Conservation (phyloP, 2,329 filamentous ascomycete species). For the Colletotrichum chlorophyti region DNA sequence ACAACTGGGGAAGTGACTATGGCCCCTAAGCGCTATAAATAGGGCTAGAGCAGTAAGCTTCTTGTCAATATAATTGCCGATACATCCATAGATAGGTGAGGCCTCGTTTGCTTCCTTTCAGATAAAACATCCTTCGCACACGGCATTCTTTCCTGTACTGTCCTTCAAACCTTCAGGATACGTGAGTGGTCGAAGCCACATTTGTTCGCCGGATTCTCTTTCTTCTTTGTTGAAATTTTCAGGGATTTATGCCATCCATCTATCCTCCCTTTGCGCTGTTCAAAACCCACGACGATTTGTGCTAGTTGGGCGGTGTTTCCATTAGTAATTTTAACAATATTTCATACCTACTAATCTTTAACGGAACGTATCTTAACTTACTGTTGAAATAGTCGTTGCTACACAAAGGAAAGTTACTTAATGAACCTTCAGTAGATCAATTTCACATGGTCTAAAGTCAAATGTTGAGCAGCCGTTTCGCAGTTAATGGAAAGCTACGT, state of each 20-base stretch:
- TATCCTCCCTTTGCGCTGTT: too few species aligned
- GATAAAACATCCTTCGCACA: slow-evolving; percentile 39
- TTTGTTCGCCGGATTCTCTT: slow-evolving; percentile 37
- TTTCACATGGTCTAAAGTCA: too few species aligned
- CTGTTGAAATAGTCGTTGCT: too few species aligned
- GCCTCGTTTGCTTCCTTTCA: slow-evolving; percentile 41
- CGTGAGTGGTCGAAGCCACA: slow-evolving; percentile 44
- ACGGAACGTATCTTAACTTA: too few species aligned
- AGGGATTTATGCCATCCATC: slow-evolving; percentile 44
- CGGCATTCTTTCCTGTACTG: slow-evolving; percentile 36
- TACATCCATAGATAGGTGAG: slow-evolving; percentile 37
- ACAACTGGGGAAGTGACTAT: slow-evolving; percentile 43
- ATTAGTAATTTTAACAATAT: too few species aligned
- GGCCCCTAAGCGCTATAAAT: slow-evolving; percentile 39
- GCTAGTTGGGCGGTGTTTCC: slow-evolving; percentile 42
- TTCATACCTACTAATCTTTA: too few species aligned
- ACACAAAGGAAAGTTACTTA: too few species aligned
- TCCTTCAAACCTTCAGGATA: slow-evolving; percentile 34
- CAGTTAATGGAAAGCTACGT: too few species aligned
- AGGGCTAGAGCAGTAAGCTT: slow-evolving; percentile 20
- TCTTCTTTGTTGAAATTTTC: slow-evolving; percentile 42
- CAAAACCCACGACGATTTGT: slow-evolving; percentile 40
- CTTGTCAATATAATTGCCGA: too few species aligned
- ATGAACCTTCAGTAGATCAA: too few species aligned
- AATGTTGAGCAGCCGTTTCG: too few species aligned